These are phyloP conservation scores for Hirsutella thompsonii DNA, from an alignment of 2,329 filamentous ascomycete species.

Conservation along the genomic window DNA sequence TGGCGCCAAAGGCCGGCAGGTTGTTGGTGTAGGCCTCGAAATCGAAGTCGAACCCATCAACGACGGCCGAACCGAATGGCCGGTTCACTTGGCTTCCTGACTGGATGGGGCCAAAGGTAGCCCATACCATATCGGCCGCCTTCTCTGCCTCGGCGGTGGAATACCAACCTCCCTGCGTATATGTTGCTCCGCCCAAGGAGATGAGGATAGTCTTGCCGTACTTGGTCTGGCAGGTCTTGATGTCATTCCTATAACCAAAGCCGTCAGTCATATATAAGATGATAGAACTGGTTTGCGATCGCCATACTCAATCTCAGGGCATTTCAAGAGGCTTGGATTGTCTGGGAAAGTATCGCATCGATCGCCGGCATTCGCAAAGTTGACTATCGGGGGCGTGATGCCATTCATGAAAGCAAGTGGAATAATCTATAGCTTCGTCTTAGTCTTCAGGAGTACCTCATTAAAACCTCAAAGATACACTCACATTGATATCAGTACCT, in stretches of 20 bases:
- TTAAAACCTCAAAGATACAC: too few species aligned
- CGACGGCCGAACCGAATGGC: slow-evolving; percentile 50
- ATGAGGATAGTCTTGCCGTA: slow-evolving; percentile 59
- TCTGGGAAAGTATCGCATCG: slow-evolving; percentile 46
- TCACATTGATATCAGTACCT: slow-evolving; percentile 34
- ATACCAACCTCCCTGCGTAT: slow-evolving; percentile 54
- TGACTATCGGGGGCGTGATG: slow-evolving; percentile 41
- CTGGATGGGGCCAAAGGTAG: slow-evolving; percentile 50
- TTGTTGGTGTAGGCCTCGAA: slow-evolving; percentile 50
- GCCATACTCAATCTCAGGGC: slow-evolving; percentile 50
- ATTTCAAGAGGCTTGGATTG: slow-evolving; percentile 41
- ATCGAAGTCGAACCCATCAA: slow-evolving; percentile 71
- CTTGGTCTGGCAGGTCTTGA: slow-evolving; percentile 44
- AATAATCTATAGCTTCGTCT: slow-evolving; percentile 29
- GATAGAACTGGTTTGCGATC: too few species aligned
- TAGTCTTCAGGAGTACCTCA: not conserved
- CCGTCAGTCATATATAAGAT: not conserved
- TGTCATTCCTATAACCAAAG: slow-evolving; percentile 26
- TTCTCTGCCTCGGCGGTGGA: slow-evolving; percentile 35
- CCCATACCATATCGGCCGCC: slow-evolving; percentile 53
- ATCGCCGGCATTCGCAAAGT: slow-evolving; percentile 53
- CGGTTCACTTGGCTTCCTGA: slow-evolving; percentile 34
- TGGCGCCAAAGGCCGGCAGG: slow-evolving; percentile 46
- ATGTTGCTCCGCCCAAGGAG: slow-evolving; percentile 59
- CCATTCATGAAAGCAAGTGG: slow-evolving; percentile 49